These are phyloP conservation scores for Phlyctochytrium arcticum DNA, from an alignment of 192 early-diverging fungal genomes.

Conservation along the genomic window DNA sequence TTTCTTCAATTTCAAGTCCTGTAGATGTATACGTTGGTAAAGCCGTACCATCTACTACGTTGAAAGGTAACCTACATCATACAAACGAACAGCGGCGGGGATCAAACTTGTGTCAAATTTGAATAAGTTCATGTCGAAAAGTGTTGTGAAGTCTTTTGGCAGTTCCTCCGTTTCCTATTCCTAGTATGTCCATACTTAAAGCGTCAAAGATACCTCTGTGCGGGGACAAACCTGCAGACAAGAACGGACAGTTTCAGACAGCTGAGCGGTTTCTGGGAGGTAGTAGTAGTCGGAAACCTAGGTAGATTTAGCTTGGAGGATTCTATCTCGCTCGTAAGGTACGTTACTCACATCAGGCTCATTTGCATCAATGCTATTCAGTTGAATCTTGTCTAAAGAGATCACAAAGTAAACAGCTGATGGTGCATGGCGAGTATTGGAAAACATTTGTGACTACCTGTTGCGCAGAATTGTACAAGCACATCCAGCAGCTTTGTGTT, in stretches of 20 bases:
- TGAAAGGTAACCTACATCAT: slow-evolving; percentile 34
- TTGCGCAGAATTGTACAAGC: slow-evolving; percentile 49
- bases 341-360: slow-evolving; percentile 54
- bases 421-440: no score
- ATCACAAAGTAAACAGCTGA: no score
- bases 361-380: slow-evolving; percentile 60
- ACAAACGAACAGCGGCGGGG: slow-evolving; percentile 45
- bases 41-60: slow-evolving; percentile 4
- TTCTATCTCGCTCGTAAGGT: background rate
- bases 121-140: slow-evolving; percentile 57
- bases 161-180: slow-evolving; percentile 54
- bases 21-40: background rate
- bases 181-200: background rate
- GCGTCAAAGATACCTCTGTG: background rate
- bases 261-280: slow-evolving; percentile 45
- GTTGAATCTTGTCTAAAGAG: slow-evolving; percentile 43
- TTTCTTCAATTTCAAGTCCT: slow-evolving; percentile 42
- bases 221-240: slow-evolving; percentile 47
- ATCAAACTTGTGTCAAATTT: slow-evolving; percentile 52
- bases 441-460: no score
- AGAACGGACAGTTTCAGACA: slow-evolving; percentile 46
- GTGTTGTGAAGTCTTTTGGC: slow-evolving; percentile 59
- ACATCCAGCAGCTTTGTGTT: slow-evolving; percentile 61
- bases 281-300: slow-evolving; percentile 63
- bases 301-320: background rate